Evolutionary conservation across 768 basidiomycete species (phyloP).

Genomic region (Lactarius sp.): DNA sequence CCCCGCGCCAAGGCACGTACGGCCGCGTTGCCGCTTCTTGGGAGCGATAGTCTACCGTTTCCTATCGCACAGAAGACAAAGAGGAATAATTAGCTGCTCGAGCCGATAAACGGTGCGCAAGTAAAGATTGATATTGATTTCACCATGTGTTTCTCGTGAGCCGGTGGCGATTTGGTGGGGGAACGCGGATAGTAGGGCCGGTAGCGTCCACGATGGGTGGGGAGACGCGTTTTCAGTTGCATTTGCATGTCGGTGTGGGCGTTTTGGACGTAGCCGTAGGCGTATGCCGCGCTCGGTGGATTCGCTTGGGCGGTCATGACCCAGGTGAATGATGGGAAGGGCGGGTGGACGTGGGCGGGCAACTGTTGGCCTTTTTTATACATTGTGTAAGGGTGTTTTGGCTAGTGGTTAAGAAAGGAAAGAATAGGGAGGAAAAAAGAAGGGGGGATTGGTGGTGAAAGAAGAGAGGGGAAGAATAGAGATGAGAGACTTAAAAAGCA

Average conservation of each 20-base stretch:
- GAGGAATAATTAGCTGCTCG: no score
- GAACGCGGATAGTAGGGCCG: background rate
- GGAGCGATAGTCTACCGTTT: no score
- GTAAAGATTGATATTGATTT: background rate
- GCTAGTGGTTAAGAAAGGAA: background rate
- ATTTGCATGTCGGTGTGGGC: background rate
- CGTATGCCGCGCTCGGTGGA: conserved; percentile 2
- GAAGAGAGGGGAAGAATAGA: background rate
- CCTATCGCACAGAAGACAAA: no score
- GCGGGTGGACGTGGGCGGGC: background rate
- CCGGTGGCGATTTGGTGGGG: background rate
- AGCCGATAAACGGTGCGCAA: no score
- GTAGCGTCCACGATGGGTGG: background rate
- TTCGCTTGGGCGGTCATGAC: conserved; percentile 17
- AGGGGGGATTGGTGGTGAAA: background rate
- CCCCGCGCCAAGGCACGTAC: conserved; percentile 14
- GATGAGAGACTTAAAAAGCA: background rate
- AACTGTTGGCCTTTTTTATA: background rate
- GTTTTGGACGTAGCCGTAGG: conserved; percentile 16
- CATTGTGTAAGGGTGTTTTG: background rate
- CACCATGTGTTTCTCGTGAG: conserved; percentile 7
- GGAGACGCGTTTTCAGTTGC: background rate
- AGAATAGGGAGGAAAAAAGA: no score
- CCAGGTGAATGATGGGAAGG: conserved; percentile 21
- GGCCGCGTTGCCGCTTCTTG: conserved; percentile 7